phyloP scores from a whole-genome alignment of 2,329 filamentous ascomycete genomes.

The Alternaria consortialis region DNA sequence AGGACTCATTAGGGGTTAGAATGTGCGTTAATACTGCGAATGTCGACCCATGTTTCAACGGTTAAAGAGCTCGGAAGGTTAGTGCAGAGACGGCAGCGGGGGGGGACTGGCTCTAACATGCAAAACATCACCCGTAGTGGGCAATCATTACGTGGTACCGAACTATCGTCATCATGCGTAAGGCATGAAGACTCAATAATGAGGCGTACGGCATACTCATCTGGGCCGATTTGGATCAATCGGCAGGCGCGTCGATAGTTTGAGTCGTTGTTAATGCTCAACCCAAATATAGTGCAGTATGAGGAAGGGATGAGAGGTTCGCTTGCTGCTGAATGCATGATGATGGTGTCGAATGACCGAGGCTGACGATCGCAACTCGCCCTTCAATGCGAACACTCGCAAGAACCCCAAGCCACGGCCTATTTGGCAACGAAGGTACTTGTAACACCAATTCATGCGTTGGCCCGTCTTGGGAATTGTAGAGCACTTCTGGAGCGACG shows the following conservation, averaged over 20 bases:
- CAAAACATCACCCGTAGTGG: conserved; percentile 33
- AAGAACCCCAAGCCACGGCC: conserved; percentile 3
- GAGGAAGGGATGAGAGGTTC: background rate
- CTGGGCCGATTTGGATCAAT: conserved; percentile 7
- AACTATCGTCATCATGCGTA: conserved; percentile 7
- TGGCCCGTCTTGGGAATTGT: conserved; percentile 13
- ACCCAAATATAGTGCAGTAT: background rate
- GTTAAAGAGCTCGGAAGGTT: conserved; percentile 10
- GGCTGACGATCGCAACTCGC: background rate
- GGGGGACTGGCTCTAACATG: conserved; percentile 22
- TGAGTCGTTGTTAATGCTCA: conserved; percentile 1
- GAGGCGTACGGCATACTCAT: conserved; percentile 14
- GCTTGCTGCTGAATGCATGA: conserved; percentile 12
- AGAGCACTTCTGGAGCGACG: conserved; percentile 17
- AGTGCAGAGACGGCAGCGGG: conserved; percentile 9
- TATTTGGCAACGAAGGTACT: conserved; percentile 1
- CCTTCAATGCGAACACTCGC: conserved; percentile 7
- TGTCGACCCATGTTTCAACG: conserved; percentile 13
- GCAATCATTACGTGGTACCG: conserved; percentile 14
- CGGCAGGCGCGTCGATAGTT: conserved; percentile 4
- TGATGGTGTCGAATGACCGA: background rate
- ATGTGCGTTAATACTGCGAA: conserved; percentile 17
- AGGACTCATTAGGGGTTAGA: conserved; percentile 12
- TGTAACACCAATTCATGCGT: conserved; percentile 25
- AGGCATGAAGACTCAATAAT: conserved; percentile 15